phyloP scores from a whole-genome alignment of 1,139 yeast species.

The Geotrichum citri-aurantii region DNA sequence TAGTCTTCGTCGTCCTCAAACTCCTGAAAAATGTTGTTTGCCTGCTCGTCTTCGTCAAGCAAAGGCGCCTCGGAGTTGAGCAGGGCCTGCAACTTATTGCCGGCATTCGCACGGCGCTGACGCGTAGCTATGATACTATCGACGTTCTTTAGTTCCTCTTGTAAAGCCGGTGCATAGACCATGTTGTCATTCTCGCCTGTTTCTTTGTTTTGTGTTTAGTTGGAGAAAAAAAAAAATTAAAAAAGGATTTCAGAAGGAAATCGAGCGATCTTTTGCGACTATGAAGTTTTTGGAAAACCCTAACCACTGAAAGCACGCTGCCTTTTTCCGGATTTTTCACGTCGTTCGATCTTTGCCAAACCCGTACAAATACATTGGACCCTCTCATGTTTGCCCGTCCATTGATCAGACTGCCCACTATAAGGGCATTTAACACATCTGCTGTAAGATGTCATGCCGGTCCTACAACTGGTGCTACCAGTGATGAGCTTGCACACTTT shows the following conservation, averaged over 20 bases:
- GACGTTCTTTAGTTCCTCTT: constrained; percentile 9
- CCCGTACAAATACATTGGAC: not conserved
- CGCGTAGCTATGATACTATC: constrained; percentile 51
- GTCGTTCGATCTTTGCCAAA: not conserved
- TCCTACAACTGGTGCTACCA: not conserved
- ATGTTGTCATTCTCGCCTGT: not conserved
- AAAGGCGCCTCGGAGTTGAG: constrained; percentile 59
- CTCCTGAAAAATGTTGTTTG: constrained; percentile 72
- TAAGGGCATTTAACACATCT: not conserved
- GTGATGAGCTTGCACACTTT: constrained; percentile 66
- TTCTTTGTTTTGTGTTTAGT: not conserved
- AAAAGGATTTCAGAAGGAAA: not conserved
- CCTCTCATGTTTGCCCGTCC: not conserved
- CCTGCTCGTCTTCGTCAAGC: constrained; percentile 54
- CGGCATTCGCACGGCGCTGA: constrained; percentile 81
- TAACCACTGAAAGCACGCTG: not conserved
- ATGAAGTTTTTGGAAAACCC: not conserved
- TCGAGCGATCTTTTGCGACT: not conserved
- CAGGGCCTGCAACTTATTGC: constrained; percentile 70
- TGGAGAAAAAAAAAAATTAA: no score
- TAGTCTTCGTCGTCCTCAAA: constrained; percentile 82
- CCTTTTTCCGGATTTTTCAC: not conserved
- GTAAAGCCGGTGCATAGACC: not conserved
- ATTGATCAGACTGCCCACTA: not conserved
- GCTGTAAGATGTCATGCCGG: not conserved